Evolutionary conservation across 495 filamentous ascomycete genomes (phyloP), one percentile per base, ranked within the genome.

Genomic region (Xylaria curta): DNA sequence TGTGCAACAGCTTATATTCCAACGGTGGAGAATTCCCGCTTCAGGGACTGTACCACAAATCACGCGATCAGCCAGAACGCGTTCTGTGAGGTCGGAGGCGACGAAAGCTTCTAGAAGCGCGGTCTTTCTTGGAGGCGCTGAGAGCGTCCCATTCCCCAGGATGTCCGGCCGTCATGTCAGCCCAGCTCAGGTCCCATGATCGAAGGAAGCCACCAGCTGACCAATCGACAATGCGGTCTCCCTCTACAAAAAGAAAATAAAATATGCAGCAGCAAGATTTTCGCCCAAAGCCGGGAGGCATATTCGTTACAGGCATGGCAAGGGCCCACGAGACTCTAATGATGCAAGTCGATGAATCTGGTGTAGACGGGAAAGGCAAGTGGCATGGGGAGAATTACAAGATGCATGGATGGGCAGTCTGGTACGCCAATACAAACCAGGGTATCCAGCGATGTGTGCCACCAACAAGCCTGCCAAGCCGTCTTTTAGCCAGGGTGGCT

Each of bases 21-120:
- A 19, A 47, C 24, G 61, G 26, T 44, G 59, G 40, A 62, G 59
- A 26, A 46, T 19, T 63, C 10, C 21, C 62, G 12, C 62, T 44
- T 51, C 40, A 49, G 8, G 24, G 42, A 24, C 42, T 17, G 61
- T 47, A 26, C 42, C 73, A 36, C 71, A 72, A 38, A 56, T 58
- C 49, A 73, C 46, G 33, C 40, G 21, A 62, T 33, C 54, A 73
- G 68, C 65, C 68, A 61, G 54, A 73, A 72, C 75, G 62, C 42
- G n/a, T 46, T 36, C 56, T 65, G 69, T 59, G 56, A 56, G 72
- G 76, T 76, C 65, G 59, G 53, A 68, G 51, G 70, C 40, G 53
- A 71, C 72, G 72, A 78, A 78, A 70, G 33, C 72, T 78, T 78
- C 76, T 78, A 72, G 76, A 78, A 78, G 72, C 64, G 67, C 26